Conservation (phyloP, 306 rosid species). For the barrel medic (Medicago truncatula) region MtrunA17r5.0-ANR NC_053047.1:2494001-2494500, state of each 20-base stretch:
- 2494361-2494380: slow-evolving; percentile 73
- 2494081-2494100: too few species aligned
- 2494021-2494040: too few species aligned
- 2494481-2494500: slow-evolving; percentile 90
- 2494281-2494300: slow-evolving; percentile 69
- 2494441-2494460: slow-evolving; percentile 76
- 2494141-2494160: background rate
- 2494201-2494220: background rate
- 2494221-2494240: slow-evolving; percentile 29
- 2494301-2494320: slow-evolving; percentile 67
- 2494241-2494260: background rate
- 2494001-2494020: too few species aligned
- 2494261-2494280: slow-evolving; percentile 55
- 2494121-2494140: background rate
- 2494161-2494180: background rate
- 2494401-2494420: slow-evolving; percentile 94
- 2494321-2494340: slow-evolving; percentile 69
- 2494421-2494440: slow-evolving; percentile 93
- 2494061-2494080: too few species aligned
- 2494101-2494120: too few species aligned
- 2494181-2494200: background rate
- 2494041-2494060: too few species aligned
- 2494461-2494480: slow-evolving; percentile 81
- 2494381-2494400: slow-evolving; percentile 80
- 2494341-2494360: slow-evolving; percentile 80